Conservation (phyloP, 495 filamentous ascomycete genomes). For the Jackrogersella multiformis region DNA sequence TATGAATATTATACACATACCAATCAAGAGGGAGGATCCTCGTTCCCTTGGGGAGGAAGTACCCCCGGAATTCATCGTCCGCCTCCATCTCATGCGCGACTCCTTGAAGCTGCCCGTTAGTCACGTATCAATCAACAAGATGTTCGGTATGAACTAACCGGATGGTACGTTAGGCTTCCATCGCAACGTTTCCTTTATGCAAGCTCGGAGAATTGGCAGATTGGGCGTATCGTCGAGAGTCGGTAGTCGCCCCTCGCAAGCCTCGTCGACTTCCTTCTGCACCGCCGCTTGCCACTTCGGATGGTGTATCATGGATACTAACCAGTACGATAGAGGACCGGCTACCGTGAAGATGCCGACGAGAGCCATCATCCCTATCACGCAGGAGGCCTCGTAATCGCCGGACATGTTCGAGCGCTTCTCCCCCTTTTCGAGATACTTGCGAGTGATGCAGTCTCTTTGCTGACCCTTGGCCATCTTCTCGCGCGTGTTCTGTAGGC, state of each 20-base stretch:
- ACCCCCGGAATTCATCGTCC: conserved; percentile 56
- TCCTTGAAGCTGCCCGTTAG: conserved; percentile 33
- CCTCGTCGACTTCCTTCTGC: conserved; percentile 63
- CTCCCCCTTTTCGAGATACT: conserved; percentile 50
- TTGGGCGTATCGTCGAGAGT: conserved; percentile 53
- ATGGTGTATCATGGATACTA: conserved; percentile 54
- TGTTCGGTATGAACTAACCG: conserved; percentile 33
- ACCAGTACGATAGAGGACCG: conserved; percentile 53
- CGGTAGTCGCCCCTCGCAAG: conserved; percentile 55
- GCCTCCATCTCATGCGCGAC: conserved; percentile 59
- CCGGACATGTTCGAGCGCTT: conserved; percentile 50
- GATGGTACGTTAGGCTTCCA: conserved; percentile 63
- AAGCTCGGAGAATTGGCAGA: conserved; percentile 60
- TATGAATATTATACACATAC: conserved; percentile 22
- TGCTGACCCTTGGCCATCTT: conserved; percentile 42
- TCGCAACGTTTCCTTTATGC: conserved; percentile 64
- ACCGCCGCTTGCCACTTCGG: conserved; percentile 52
- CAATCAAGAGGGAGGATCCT: conserved; percentile 62
- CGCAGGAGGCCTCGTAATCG: conserved; percentile 52
- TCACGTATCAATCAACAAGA: neutral
- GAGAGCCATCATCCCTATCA: conserved; percentile 54
- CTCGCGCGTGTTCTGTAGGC: conserved; percentile 34
- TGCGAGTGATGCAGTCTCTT: conserved; percentile 49
- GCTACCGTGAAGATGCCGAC: conserved; percentile 58
- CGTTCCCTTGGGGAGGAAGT: conserved; percentile 57